Base-by-base conservation (phyloP, 306 rosid genomes). In the Citrullus colocynthis region DNA sequence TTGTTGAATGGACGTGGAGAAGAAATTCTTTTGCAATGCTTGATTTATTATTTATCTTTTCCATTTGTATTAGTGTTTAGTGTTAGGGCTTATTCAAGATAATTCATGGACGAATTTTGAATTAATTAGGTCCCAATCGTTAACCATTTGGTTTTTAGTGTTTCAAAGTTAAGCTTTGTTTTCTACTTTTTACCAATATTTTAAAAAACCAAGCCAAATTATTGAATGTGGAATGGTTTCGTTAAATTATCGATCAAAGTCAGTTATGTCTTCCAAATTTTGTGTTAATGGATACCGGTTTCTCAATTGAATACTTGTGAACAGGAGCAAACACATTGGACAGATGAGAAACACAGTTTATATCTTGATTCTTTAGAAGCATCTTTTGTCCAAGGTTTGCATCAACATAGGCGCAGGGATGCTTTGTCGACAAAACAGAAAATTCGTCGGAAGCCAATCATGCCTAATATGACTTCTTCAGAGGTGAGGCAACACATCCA, bases 331-430 rank as follows among this genome's bases (percentile, higher is more conserved):
- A 85, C 87, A 58, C 78, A 82, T 78, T 94, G 98, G 98, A 94
- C 98, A 72, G 83, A 94, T 83, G 88, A 94, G 83, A 82, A 82
- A 84, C 98, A 94, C 67, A 83, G 83, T 21, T 83, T 30, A 84
- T 94, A 90, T 85, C 82, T 94, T 83, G 83, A 81, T 79, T 89
- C 91, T 67, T 84, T 94, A 80, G 95, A 94, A 82, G 86, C 96
- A 63, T 90, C 98, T 54, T 94, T 94, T 82, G 90, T 92, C 67
- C 86, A 87, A 59, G 84, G 87, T 52, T 82, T 94, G 85, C 87
- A 88, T 73, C 81, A 8, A 48, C 86, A 89, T 64, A 78, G 85
- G 76, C 72, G 0, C 36, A 81, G 85, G 78, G 82, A 77, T 58
- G 80, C 81, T 78, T 76, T 66, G 84, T 44, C 79, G 61, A 74